phyloP scores from a whole-genome alignment of 306 rosid species.

The Acmispon strigosus region DNA sequence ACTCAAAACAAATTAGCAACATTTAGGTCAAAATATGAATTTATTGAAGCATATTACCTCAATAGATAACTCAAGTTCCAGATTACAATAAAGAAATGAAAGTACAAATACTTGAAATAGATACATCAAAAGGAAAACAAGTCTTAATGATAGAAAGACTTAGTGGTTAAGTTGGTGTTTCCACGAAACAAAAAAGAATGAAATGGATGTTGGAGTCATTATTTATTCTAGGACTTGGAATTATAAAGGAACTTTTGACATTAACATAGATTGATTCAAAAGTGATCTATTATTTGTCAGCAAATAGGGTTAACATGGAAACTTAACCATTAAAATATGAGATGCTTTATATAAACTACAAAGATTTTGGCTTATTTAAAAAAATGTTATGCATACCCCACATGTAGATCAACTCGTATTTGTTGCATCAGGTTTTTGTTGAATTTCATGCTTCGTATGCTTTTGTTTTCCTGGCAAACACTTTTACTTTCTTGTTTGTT shows the following conservation, averaged over 20 bases:
- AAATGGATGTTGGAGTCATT: neutral
- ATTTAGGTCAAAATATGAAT: neutral
- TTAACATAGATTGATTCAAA: neutral
- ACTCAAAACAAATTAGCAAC: neutral
- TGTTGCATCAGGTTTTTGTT: neutral
- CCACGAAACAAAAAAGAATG: neutral
- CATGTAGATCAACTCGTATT: neutral
- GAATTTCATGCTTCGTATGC: conserved; percentile 7
- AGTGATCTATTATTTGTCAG: neutral
- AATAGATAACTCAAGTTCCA: neutral
- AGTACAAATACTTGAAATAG: too few species aligned
- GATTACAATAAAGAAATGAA: neutral
- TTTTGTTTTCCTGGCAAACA: conserved; percentile 1
- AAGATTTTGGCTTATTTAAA: neutral
- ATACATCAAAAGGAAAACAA: conserved; percentile 14
- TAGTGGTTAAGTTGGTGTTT: neutral
- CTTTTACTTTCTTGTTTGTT: neutral
- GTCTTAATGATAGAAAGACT: neutral
- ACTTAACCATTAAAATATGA: neutral
- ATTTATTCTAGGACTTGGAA: neutral
- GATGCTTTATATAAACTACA: conserved; percentile 4
- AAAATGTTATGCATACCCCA: neutral
- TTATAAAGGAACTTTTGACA: conserved; percentile 8
- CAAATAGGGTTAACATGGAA: neutral
- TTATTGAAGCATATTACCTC: neutral